Conservation (phyloP, 2,329 filamentous ascomycete genomes). For the Onygenales sp. region DNA sequence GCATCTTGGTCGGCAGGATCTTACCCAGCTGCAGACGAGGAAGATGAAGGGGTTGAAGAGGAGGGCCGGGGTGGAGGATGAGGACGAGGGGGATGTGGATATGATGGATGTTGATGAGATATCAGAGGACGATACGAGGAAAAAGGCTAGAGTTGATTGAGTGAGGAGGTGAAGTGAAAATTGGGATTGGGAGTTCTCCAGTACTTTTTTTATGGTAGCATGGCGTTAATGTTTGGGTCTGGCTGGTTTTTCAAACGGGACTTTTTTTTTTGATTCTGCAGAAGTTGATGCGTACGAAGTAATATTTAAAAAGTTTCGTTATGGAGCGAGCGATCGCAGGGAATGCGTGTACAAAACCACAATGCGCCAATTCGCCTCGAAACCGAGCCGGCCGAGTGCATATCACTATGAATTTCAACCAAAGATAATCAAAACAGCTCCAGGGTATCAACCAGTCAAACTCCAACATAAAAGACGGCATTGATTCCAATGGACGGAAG, state of each 20-base stretch:
- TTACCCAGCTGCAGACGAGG: constrained; percentile 77
- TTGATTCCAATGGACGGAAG: background rate
- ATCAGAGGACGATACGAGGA: constrained; percentile 25
- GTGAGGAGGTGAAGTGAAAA: background rate
- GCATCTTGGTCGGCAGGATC: constrained; percentile 82
- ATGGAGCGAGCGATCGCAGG: background rate
- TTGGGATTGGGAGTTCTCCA: background rate
- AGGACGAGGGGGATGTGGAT: constrained; percentile 42
- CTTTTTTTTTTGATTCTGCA: background rate
- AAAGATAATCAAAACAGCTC: background rate
- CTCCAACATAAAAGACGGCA: background rate
- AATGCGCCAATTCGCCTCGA: background rate
- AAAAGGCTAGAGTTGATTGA: constrained; percentile 17
- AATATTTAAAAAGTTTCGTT: background rate
- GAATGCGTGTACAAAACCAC: background rate
- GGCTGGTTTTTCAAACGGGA: background rate
- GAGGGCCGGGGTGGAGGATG: constrained; percentile 53
- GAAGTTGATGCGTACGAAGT: background rate
- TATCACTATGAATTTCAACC: background rate
- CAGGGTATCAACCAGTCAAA: background rate
- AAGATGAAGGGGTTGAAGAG: constrained; percentile 99
- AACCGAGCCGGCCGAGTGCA: too few relatives aligned
- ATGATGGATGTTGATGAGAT: constrained; percentile 37
- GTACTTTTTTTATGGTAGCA: constrained; percentile 3
- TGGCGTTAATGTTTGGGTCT: constrained; percentile 7